These are phyloP conservation scores for Yamadazyma aaseri DNA, from an alignment of 1,139 yeast species.

Conservation along the genomic window DNA sequence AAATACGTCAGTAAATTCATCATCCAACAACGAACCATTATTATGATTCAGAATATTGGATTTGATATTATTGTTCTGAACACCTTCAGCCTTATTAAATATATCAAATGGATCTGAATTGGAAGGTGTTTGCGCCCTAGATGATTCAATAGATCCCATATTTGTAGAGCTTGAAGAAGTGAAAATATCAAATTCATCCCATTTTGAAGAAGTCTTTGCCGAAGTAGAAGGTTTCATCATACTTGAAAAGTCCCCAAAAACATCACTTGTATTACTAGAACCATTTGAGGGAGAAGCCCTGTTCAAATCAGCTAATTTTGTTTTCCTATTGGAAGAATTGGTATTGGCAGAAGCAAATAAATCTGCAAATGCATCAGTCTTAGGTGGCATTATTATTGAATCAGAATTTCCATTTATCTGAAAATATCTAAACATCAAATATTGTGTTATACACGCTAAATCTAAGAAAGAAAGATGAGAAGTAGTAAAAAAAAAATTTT, in stretches of 20 bases:
- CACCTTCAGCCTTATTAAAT: constrained; percentile 15
- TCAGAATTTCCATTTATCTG: background rate
- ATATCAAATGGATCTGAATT: constrained; percentile 22
- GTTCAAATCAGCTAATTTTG: constrained; percentile 13
- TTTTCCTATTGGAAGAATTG: constrained; percentile 13
- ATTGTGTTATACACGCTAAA: constrained; percentile 3
- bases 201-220: too few relatives aligned
- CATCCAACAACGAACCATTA: constrained; percentile 32
- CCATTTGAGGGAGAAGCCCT: constrained; percentile 1
- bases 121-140: constrained; percentile 1
- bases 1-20: constrained; percentile 44
- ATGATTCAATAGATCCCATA: background rate
- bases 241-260: background rate
- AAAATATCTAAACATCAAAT: background rate
- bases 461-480: background rate
- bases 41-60: background rate
- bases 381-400: constrained; percentile 26
- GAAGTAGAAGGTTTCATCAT: background rate
- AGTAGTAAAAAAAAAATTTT: constrained; percentile 8
- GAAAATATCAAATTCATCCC: constrained; percentile 16
- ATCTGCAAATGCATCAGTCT: constrained; percentile 50
- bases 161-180: constrained; percentile 7
- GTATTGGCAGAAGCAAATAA: constrained; percentile 43
- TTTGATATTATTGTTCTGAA: too few relatives aligned
- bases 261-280: background rate